phyloP scores from a whole-genome alignment of 1,284 basidiomycete genomes.

The Leccinum angustisporum region DNA sequence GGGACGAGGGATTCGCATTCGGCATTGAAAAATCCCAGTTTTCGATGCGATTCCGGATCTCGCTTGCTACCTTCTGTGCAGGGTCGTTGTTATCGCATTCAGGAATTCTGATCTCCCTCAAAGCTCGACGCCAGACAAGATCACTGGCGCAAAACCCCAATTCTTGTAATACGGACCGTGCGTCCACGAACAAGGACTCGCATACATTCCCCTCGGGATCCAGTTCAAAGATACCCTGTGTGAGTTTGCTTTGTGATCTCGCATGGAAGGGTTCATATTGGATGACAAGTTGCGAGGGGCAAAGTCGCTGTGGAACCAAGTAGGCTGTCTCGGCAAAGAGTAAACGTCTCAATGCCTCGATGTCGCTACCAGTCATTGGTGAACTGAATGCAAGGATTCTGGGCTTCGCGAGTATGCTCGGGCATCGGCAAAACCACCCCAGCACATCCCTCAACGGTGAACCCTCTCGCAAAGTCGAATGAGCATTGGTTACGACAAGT shows the following conservation, averaged over 20 bases:
- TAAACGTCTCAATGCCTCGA: slow-evolving; percentile 40
- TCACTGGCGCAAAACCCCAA: slow-evolving; percentile 65
- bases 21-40: slow-evolving; percentile 63
- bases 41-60: slow-evolving; percentile 45
- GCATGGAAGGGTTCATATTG: slow-evolving; percentile 35
- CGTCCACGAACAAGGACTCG: slow-evolving; percentile 43
- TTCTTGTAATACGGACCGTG: slow-evolving; percentile 46
- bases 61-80: slow-evolving; percentile 21
- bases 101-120: slow-evolving; percentile 36
- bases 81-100: slow-evolving; percentile 37
- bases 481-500: slow-evolving; percentile 43
- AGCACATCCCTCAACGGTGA: slow-evolving; percentile 43
- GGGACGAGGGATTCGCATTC: slow-evolving; percentile 51
- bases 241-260: slow-evolving; percentile 34
- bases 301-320: slow-evolving; percentile 36
- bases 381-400: slow-evolving; percentile 44
- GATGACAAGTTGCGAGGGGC: slow-evolving; percentile 37
- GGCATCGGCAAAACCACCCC: slow-evolving; percentile 44
- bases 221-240: slow-evolving; percentile 36
- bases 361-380: slow-evolving; percentile 31
- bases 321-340: slow-evolving; percentile 38
- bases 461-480: slow-evolving; percentile 23
- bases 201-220: slow-evolving; percentile 42
- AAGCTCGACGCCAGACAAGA: slow-evolving; percentile 57
- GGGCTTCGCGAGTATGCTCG: slow-evolving; percentile 39